Evolutionary conservation across 1,284 basidiomycete genomes (phyloP), one percentile per base, ranked within the genome.

Genomic region (Waitea zeae): DNA sequence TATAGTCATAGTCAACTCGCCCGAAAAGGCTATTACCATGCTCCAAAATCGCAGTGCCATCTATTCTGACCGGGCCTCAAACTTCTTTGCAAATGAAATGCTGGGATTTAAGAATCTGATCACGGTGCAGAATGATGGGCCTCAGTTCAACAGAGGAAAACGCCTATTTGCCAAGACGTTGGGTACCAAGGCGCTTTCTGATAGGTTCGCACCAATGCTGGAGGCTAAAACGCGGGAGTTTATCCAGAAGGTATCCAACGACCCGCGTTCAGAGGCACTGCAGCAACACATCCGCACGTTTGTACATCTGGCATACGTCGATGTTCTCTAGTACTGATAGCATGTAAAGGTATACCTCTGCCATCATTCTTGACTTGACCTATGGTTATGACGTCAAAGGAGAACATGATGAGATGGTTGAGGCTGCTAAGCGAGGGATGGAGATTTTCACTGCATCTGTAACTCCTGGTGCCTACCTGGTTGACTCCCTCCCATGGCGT

Each of bases 321-420:
- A 11, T 30, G 14, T 30, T 14, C 15, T 6, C 12, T 20, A 12
- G 13, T 2, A 5, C 12, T 5, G 17, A 27, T n/a, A 15, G 12
- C 6, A 18, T 31, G 14, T 12, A 22, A 30, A 30, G 15, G 29
- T 7, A 30, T 7, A 30, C 15, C 14, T 7, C 29, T 6, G 39
- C 51, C 3, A 48, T 52, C 31, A 52, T 58, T 13, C 42, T 58
- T 4, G 46, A 43, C 34, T 46, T 59, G 14, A 38, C 50, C 2
- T 51, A 59, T 36, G 57, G 57, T 5, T 58, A 59, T 43, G 41
- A 45, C 17, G 49, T 50, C 15, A 43, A 45, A 26, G 39, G 46
- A 4, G 46, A 46, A 17, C 41, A 48, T 3, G 57, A 60, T 31
- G 27, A 38, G 4, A 40, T 56, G 20, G 46, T 59, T 22, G 40